Evolutionary conservation across 768 basidiomycete species (phyloP).

Genomic region (Termitomyces sp.): DNA sequence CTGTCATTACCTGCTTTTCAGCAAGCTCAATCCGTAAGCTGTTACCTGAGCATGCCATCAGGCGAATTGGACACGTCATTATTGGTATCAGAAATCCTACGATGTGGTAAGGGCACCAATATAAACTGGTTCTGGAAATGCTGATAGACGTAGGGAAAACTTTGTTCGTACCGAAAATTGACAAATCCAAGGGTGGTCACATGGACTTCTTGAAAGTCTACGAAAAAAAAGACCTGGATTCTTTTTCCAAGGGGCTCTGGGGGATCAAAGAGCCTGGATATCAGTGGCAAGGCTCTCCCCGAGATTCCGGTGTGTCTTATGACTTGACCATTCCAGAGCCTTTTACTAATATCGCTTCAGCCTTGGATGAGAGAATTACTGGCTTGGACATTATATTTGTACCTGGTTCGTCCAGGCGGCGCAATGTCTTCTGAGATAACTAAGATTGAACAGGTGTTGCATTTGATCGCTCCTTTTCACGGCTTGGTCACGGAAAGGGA

Average conservation of each 20-base stretch:
- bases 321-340: not conserved
- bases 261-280: constrained; percentile 65
- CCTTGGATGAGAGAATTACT: constrained; percentile 29
- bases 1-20: constrained; percentile 47
- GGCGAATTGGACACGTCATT: constrained; percentile 59
- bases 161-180: constrained; percentile 67
- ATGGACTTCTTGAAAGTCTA: constrained; percentile 71
- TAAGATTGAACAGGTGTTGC: constrained; percentile 56
- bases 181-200: constrained; percentile 26
- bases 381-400: constrained; percentile 59
- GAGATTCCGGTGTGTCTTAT: constrained; percentile 43
- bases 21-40: constrained; percentile 48
- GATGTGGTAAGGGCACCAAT: constrained; percentile 35
- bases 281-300: constrained; percentile 34
- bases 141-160: constrained; percentile 44
- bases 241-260: constrained; percentile 61
- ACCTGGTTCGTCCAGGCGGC: constrained; percentile 42
- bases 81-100: constrained; percentile 48
- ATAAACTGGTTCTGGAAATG: not conserved
- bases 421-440: not conserved
- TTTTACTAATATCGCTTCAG: constrained; percentile 17
- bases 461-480: constrained; percentile 62
- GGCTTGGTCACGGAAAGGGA: constrained; percentile 79
- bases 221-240: constrained; percentile 47
- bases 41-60: constrained; percentile 76